Percentiles rank a stretch among this genome's conserved stretches.
These are phyloP conservation scores for Aspergillus sp. DNA, from an alignment of 2,329 filamentous ascomycete genomes.

Conservation along the genomic window DNA sequence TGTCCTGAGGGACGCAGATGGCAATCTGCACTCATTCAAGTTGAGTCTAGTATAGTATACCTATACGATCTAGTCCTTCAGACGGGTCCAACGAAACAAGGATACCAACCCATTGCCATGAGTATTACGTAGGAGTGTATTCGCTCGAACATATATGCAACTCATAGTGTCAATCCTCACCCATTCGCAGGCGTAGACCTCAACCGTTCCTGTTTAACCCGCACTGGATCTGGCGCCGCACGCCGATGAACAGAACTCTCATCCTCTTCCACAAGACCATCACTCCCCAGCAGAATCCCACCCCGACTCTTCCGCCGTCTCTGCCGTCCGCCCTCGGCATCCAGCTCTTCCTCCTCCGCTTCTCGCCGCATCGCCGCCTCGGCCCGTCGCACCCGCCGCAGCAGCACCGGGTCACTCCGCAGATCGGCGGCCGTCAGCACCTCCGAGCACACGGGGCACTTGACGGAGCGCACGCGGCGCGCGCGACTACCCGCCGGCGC, in stretches of 20 bases:
- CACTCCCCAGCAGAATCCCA: constrained; percentile 32
- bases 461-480: constrained; percentile 27
- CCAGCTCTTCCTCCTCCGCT: constrained; percentile 31
- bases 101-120: background rate
- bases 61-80: background rate
- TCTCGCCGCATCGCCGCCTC: constrained; percentile 26
- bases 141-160: too few species aligned
- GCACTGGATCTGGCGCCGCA: constrained; percentile 5
- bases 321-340: constrained; percentile 14
- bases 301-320: constrained; percentile 16
- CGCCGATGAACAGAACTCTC: constrained; percentile 7
- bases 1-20: background rate
- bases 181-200: constrained; percentile 2
- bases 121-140: background rate
- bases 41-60: background rate
- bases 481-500: constrained; percentile 13
- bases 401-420: constrained; percentile 38
- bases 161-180: background rate
- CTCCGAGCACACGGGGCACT: constrained; percentile 44
- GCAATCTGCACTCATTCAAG: background rate
- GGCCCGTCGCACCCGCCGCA: constrained; percentile 37
- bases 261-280: constrained; percentile 15
- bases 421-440: constrained; percentile 39
- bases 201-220: constrained; percentile 19
- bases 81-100: background rate